Conservation (phyloP, 768 basidiomycete species). For the Boletus eberwhitei region DNA sequence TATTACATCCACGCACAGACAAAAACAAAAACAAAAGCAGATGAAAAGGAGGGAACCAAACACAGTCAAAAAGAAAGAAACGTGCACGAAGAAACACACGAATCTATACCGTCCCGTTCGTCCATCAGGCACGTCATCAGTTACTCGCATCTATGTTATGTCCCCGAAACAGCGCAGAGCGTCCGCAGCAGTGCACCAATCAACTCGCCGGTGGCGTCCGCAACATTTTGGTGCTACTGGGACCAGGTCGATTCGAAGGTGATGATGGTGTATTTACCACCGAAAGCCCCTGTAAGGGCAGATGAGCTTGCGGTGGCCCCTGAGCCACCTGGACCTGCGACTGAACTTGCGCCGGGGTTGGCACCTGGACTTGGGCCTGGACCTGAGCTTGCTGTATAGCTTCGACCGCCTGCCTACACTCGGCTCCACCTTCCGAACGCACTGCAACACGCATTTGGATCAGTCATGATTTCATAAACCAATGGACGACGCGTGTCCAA, state of each 20-base stretch:
- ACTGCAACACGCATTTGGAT: conserved; percentile 43
- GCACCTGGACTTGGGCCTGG: conserved; percentile 25
- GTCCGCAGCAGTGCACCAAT: background rate
- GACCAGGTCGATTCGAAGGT: conserved; percentile 23
- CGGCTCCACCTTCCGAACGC: conserved; percentile 81
- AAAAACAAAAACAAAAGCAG: background rate
- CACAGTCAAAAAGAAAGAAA: conserved; percentile 1
- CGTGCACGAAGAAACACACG: conserved; percentile 6
- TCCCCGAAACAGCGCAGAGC: conserved; percentile 4
- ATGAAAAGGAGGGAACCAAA: background rate
- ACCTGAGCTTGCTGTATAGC: conserved; percentile 34
- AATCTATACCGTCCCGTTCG: conserved; percentile 25
- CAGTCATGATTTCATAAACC: conserved; percentile 24
- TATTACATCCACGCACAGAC: conserved; percentile 8
- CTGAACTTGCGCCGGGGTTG: conserved; percentile 18
- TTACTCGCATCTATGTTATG: conserved; percentile 22
- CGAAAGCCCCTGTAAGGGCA: conserved; percentile 19
- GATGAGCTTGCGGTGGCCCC: conserved; percentile 18
- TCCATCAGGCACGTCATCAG: conserved; percentile 13
- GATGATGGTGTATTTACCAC: conserved; percentile 18
- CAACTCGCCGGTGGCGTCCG: conserved; percentile 20
- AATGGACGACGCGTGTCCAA: conserved; percentile 21
- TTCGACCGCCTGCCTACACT: conserved; percentile 54
- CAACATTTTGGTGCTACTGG: conserved; percentile 16
- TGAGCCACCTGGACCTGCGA: conserved; percentile 23